Evolutionary conservation across 2,329 filamentous ascomycete species (phyloP).

Genomic region (Monosporascus sp.): DNA sequence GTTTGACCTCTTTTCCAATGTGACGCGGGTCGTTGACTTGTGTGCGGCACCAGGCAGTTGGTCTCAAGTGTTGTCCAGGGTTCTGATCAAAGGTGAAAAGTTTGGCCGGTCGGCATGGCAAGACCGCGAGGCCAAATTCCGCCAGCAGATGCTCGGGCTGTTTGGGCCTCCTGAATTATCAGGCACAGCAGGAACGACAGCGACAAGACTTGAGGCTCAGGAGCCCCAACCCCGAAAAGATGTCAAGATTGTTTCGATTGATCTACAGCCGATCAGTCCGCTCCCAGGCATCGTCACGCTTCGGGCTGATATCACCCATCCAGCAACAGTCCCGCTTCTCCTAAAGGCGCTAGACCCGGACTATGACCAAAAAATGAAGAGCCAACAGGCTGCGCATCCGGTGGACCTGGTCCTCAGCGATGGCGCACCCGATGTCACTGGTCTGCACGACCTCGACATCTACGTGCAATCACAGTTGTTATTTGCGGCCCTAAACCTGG

Average conservation of each 20-base stretch:
- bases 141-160: conserved; percentile 53
- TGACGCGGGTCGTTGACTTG: conserved; percentile 89
- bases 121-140: conserved; percentile 67
- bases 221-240: conserved; percentile 50
- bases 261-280: conserved; percentile 92
- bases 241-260: conserved; percentile 92
- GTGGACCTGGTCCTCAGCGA: conserved; percentile 95
- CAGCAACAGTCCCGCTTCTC: conserved; percentile 85
- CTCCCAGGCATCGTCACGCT: conserved; percentile 88
- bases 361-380: conserved; percentile 43
- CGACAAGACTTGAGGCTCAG: conserved; percentile 11
- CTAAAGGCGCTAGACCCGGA: conserved; percentile 77
- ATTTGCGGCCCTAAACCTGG: conserved; percentile 88
- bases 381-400: conserved; percentile 59
- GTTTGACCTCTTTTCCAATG: conserved; percentile 87
- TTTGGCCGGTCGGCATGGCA: conserved; percentile 85
- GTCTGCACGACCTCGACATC: conserved; percentile 94
- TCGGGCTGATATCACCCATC: conserved; percentile 94
- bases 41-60: conserved; percentile 95
- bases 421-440: conserved; percentile 93
- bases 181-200: conserved; percentile 16
- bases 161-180: conserved; percentile 29
- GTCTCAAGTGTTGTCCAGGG: conserved; percentile 92
- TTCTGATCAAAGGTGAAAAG: conserved; percentile 88
- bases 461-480: conserved; percentile 96